phyloP scores from a whole-genome alignment of 176 grass and related monocot species.

The Raddia distichophylla region DNA sequence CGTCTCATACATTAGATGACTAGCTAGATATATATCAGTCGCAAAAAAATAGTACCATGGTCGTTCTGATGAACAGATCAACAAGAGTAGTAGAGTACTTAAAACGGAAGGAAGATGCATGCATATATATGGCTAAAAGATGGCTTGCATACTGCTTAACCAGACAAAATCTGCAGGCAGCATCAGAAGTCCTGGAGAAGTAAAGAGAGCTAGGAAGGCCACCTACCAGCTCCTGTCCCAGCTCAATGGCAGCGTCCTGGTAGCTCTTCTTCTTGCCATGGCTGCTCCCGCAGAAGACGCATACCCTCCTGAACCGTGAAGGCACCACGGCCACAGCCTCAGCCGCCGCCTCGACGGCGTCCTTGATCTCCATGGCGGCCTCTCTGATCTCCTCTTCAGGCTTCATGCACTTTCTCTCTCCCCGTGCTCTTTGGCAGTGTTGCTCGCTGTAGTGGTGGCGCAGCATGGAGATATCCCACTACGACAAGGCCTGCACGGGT shows the following conservation, averaged over 20 bases:
- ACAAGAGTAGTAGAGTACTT: too few species aligned
- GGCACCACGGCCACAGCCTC: conserved; percentile 16
- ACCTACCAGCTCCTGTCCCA: conserved; percentile 52
- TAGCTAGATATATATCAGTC: neutral
- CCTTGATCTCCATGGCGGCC: conserved; percentile 48
- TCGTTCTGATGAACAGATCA: conserved; percentile 11
- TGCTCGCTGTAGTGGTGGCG: conserved; percentile 25
- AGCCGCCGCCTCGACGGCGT: neutral
- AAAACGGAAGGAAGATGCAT: neutral
- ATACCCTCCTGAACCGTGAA: conserved; percentile 52
- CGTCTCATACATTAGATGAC: neutral
- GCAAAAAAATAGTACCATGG: neutral
- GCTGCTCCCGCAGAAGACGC: conserved; percentile 59
- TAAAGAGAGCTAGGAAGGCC: neutral
- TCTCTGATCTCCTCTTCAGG: conserved; percentile 5
- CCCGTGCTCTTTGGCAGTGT: neutral
- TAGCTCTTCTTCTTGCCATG: conserved; percentile 58
- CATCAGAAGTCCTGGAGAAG: neutral
- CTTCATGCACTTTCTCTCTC: neutral
- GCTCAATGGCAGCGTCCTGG: conserved; percentile 56
- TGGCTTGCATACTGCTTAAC: neutral
- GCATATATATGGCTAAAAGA: neutral
- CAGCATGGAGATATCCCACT: conserved; percentile 31
- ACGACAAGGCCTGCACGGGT: conserved; percentile 19
- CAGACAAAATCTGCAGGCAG: neutral